Base-by-base conservation (phyloP, 2,329 filamentous ascomycete species). In the Monilinia aucupariae region DNA sequence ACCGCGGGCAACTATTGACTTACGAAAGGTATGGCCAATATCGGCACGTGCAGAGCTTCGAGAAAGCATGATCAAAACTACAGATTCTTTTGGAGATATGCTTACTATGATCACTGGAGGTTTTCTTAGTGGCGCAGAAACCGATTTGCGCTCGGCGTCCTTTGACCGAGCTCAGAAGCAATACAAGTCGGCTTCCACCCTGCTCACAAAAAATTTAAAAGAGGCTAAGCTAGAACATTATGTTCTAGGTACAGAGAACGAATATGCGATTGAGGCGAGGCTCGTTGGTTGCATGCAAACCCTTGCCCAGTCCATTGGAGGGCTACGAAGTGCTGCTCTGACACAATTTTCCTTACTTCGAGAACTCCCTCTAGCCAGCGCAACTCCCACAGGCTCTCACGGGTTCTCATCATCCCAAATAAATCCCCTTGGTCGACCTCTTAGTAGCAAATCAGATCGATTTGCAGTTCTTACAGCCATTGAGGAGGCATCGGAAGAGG, bases 181-280 rank as follows among this genome's bases (percentile, higher is more conserved):
- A 48, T 93, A 92, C 75, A 85, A 84, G 67, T 80, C 83, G 4
- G 85, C 85, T 1, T 87, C 92, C 71, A 80, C 82, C 17, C 81
- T 85, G 43, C 86, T 97, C 74, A 85, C 88, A 59, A 90, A 88
- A 73, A 88, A 90, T 65, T 79, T 96, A 15, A 84, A 85, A 66
- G 93, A 97, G 74, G 89, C 92, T 17, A 96, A 93, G 73, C 87
- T 91, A 64, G 93, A 97, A 74, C 90, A 96, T 72, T 96, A 90
- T 71, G 78, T 92, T 2, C 75, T 91, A 5, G 93, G 93, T 1
- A 87, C 85, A 3, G 92, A 96, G 73, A 82, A 82, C 62, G 83
- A 93, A 66, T 96, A 96, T 74, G 81, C 82, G 45, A 81, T 96
- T 3, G 90, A 97, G 71, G 87, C 88, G 67, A 86, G 84, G 30